A percentile compares a stretch with the other conserved stretches of the same genome.
Conservation (phyloP, 768 basidiomycete species). For the Rubroboletus satanas region DNA sequence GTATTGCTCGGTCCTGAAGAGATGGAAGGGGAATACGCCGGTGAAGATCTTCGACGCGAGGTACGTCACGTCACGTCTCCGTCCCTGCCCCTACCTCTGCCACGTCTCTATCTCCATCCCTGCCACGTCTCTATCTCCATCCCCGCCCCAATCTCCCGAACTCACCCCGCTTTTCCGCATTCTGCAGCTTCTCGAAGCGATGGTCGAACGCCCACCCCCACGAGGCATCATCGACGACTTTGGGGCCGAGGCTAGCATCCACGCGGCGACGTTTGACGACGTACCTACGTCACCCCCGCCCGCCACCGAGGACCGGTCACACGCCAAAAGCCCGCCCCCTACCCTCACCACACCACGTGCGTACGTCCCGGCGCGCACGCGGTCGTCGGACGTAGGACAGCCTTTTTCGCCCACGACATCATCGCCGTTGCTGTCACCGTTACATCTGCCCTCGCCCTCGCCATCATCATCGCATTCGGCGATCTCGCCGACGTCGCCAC, state of each 20-base stretch:
- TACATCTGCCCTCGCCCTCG: not conserved
- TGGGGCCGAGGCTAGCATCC: constrained; percentile 35
- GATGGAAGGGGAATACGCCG: constrained; percentile 85
- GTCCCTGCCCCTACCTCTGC: not conserved
- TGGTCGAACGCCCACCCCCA: constrained; percentile 82
- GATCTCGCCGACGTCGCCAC: constrained; percentile 14
- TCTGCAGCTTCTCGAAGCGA: constrained; percentile 74
- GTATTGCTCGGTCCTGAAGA: constrained; percentile 78
- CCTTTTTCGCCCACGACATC: constrained; percentile 26
- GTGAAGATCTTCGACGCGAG: constrained; percentile 84
- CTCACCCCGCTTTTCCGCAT: not conserved
- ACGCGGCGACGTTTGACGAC: constrained; percentile 13
- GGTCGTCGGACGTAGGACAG: constrained; percentile 31
- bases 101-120: not conserved
- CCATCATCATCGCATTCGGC: not conserved
- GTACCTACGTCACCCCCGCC: constrained; percentile 6
- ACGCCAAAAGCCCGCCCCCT: constrained; percentile 17
- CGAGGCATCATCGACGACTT: constrained; percentile 65
- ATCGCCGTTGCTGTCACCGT: constrained; percentile 8
- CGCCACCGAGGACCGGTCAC: constrained; percentile 30
- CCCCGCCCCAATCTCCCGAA: not conserved
- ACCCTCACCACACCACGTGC: constrained; percentile 42
- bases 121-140: not conserved
- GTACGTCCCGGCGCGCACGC: constrained; percentile 51
- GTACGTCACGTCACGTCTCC: constrained; percentile 32